phyloP scores from a whole-genome alignment of 176 grass and related monocot species.

The Echinochloa phyllopogon region DNA sequence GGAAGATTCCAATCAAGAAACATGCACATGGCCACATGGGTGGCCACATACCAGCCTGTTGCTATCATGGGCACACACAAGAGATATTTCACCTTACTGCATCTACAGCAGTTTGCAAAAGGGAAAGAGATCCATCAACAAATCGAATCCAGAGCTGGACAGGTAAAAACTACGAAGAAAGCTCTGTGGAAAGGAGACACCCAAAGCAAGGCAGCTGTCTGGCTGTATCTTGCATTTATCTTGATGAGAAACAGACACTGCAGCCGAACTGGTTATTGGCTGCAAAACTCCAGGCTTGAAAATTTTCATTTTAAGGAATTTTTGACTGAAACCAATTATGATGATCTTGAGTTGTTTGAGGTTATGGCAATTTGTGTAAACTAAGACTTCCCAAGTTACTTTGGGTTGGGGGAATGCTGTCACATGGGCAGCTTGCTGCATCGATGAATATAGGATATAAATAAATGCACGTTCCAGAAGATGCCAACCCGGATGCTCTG shows the following conservation, averaged over 20 bases:
- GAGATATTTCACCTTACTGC: background rate
- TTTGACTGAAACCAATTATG: background rate
- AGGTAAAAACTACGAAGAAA: background rate
- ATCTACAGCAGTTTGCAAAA: background rate
- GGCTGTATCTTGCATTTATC: background rate
- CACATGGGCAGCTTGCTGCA: constrained; percentile 31
- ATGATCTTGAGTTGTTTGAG: constrained; percentile 3
- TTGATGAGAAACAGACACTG: background rate
- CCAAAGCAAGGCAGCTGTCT: background rate
- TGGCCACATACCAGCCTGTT: constrained; percentile 22
- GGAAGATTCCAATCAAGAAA: constrained; percentile 14
- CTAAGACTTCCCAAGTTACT: background rate
- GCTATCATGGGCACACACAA: background rate
- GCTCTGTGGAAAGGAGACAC: background rate
- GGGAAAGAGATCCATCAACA: background rate
- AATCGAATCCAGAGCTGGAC: background rate
- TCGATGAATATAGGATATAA: constrained; percentile 25
- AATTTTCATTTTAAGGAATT: background rate
- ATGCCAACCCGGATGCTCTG: constrained; percentile 27
- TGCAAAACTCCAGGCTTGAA: background rate
- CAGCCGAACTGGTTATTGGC: background rate
- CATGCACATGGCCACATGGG: constrained; percentile 36
- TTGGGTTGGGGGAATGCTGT: constrained; percentile 26
- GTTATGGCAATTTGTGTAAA: background rate
- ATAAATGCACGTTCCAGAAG: constrained; percentile 31